Evolutionary conservation across 176 grass and related monocot genomes (phyloP).

Genomic region (Paspalum notatum): DNA sequence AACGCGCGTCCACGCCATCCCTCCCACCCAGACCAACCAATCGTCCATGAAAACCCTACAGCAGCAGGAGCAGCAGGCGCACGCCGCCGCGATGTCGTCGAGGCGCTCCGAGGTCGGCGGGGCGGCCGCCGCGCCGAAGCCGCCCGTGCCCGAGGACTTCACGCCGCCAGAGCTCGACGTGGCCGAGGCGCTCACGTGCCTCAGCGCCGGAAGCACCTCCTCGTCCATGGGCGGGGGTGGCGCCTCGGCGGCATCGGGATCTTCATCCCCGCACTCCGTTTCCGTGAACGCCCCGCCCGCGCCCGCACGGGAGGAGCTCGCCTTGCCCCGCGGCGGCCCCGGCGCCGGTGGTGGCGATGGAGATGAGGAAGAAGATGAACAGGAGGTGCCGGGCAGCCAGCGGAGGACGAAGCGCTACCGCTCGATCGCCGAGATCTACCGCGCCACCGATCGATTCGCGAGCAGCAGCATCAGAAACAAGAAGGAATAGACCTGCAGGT

Average conservation of each 20-base stretch:
- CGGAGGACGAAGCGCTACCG: slow-evolving; percentile 55
- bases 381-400: slow-evolving; percentile 32
- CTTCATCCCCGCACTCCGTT: slow-evolving; percentile 47
- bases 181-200: slow-evolving; percentile 46
- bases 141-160: slow-evolving; percentile 13
- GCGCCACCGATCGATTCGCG: slow-evolving; percentile 34
- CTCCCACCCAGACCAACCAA: slow-evolving; percentile 34
- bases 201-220: slow-evolving; percentile 48
- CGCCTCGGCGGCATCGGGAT: background rate
- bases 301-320: background rate
- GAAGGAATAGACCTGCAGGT: slow-evolving; percentile 33
- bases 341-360: background rate
- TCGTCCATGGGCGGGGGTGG: background rate
- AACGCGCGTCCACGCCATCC: slow-evolving; percentile 19
- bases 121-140: background rate
- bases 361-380: slow-evolving; percentile 28
- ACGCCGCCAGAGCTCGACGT: slow-evolving; percentile 49
- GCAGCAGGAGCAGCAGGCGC: background rate
- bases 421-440: slow-evolving; percentile 61
- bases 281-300: slow-evolving; percentile 32
- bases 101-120: too few species aligned
- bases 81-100: background rate
- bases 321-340: background rate
- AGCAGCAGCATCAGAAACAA: slow-evolving; percentile 22
- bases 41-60: slow-evolving; percentile 30